Evolutionary conservation across 1,284 basidiomycete genomes (phyloP), one percentile per base, ranked within the genome.

Genomic region (Cryptococcus neoformans): DNA sequence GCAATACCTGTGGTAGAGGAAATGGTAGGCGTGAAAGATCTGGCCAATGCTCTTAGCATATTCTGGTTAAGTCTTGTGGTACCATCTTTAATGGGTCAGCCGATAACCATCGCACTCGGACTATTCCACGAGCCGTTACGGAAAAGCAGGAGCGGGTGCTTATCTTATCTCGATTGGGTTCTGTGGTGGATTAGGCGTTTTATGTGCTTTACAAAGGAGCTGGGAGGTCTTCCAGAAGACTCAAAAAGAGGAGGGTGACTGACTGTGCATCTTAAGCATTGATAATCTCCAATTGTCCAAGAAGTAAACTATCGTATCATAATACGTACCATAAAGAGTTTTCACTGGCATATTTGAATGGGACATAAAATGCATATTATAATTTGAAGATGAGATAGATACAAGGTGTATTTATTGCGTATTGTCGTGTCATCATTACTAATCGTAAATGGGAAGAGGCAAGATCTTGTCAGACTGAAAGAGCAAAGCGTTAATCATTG

Each of bases 401-500:
- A 28, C 28, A 28, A 28, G 28, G 28, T 3, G 28, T 28, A 28
- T 28, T 21, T 28, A 28, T 28, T 4, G 28, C 28, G 28, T 28
- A 28, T 28, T 28, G 28, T 28, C 28, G 28, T 28, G 4, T 28
- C 28, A 28, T 28, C 28, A 28, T 28, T 21, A 39, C 37, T 67
- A 79, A 56, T 79, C 69, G 63, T 73, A 79, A 55, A 79, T 78
- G 1, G 74, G 73, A 9, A 79, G 56, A 12, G 79, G 79, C n/a
- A 79, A 62, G 44, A 80, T 79, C 84, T 86, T 83, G 73, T 95
- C 92, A 44, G 90, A 69, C 72, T 77, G 64, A 36, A 49, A 11
- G 8, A 38, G 59, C 50, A 64, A 55, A 54, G 42, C 6, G 28
- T 1, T 8, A 37, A 45, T 21, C 40, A 3, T 12, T 4, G 8